A percentile compares a stretch with the other conserved stretches of the same genome.
Conservation (phyloP, 2,329 filamentous ascomycete species). For the Colletotrichum orbiculare region DNA sequence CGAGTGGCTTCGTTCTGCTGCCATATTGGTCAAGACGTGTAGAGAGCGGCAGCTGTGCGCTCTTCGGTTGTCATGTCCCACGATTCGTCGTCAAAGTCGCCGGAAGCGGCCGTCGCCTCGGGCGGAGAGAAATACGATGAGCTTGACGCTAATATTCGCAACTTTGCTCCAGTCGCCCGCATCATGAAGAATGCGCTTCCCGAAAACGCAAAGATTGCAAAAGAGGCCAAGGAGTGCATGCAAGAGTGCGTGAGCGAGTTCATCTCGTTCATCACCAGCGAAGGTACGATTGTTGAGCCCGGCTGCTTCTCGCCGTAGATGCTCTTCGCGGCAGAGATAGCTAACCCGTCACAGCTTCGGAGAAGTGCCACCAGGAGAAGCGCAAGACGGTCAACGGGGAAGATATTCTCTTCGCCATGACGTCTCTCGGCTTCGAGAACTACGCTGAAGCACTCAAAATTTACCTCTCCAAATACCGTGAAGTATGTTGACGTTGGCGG, state of each 20-base stretch:
- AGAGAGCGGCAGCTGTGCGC: background rate
- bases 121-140: conserved; percentile 62
- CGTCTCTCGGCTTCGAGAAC: conserved; percentile 97
- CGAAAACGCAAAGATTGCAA: conserved; percentile 98
- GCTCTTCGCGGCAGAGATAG: conserved; percentile 37
- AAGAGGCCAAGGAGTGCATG: conserved; percentile 99
- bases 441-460: conserved; percentile 98
- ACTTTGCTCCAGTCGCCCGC: conserved; percentile 94
- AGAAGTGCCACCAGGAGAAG: conserved; percentile 99
- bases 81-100: conserved; percentile 64
- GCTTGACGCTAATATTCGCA: conserved; percentile 92
- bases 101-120: conserved; percentile 59
- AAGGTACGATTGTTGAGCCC: conserved; percentile 72
- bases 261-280: conserved; percentile 97
- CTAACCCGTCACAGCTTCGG: conserved; percentile 76
- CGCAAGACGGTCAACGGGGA: conserved; percentile 99
- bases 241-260: conserved; percentile 99
- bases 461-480: conserved; percentile 95
- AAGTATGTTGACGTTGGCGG: conserved; percentile 73
- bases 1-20: conserved; percentile 16
- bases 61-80: conserved; percentile 64
- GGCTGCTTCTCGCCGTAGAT: background rate
- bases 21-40: conserved; percentile 21
- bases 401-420: conserved; percentile 99
- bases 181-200: conserved; percentile 99